Conservation (phyloP, 257 asterid genomes). For the Solanum rostratum region DNA sequence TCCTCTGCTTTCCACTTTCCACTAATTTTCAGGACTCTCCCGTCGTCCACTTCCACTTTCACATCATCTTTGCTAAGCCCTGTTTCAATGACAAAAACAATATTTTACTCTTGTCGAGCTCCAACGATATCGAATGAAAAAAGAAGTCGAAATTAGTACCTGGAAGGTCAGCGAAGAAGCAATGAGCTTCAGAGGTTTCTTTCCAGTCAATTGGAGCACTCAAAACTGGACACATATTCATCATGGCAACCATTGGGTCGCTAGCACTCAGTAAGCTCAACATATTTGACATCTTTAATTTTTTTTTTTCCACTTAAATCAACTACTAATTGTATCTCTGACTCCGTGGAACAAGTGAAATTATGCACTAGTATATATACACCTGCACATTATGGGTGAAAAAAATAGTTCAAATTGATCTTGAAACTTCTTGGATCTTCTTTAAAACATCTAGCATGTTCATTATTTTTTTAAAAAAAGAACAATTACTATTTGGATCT, state of each 20-base stretch:
- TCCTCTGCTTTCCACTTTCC: conserved; percentile 1
- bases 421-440: neutral
- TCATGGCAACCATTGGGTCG: conserved; percentile 8
- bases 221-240: conserved; percentile 15
- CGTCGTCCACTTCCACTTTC: neutral
- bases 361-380: neutral
- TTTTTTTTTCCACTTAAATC: neutral
- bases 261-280: neutral
- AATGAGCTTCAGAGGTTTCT: conserved; percentile 2
- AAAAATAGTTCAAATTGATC: neutral
- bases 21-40: neutral
- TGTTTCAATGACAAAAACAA: neutral
- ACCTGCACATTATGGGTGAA: neutral
- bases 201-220: conserved; percentile 13
- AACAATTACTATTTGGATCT: neutral
- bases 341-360: neutral
- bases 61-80: conserved; percentile 5
- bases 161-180: conserved; percentile 6
- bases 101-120: no score
- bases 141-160: no score
- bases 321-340: neutral
- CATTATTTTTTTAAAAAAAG: neutral
- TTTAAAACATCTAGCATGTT: neutral
- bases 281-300: neutral
- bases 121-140: no score